phyloP scores from a whole-genome alignment of 345 rosid genomes.

The Psidium guajava region DNA sequence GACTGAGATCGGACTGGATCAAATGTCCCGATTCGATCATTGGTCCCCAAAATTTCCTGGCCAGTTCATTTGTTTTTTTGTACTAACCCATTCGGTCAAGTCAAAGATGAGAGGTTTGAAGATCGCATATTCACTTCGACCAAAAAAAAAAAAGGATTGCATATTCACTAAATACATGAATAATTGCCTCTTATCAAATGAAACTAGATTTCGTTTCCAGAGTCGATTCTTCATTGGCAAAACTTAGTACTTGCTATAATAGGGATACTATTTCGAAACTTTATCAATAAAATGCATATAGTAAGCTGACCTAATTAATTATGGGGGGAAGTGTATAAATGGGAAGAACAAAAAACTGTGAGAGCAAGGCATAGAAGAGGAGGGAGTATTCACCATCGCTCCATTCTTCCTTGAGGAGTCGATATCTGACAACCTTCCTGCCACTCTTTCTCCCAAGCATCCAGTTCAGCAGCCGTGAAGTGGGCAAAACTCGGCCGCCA shows the following conservation, averaged over 20 bases:
- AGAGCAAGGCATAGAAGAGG: background rate
- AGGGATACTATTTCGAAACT: background rate
- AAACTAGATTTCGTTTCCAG: background rate
- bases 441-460: constrained; percentile 30
- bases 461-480: constrained; percentile 25
- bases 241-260: background rate
- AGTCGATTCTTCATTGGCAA: background rate
- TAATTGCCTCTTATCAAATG: too few species aligned
- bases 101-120: background rate
- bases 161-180: background rate
- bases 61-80: background rate
- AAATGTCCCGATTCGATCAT: too few species aligned
- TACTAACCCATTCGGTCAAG: background rate
- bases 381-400: constrained; percentile 27
- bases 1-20: too few species aligned
- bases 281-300: background rate
- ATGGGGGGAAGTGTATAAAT: background rate
- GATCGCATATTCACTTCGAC: too few species aligned
- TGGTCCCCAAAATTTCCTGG: background rate
- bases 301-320: background rate
- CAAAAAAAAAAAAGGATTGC: background rate
- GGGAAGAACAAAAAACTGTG: background rate
- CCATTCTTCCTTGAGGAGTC: constrained; percentile 69
- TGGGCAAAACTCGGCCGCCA: constrained; percentile 17
- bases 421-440: constrained; percentile 41